A percentile compares a stretch with the other conserved stretches of the same genome.
Conservation (phyloP, 345 rosid species). For the Luvunga scandens region DNA sequence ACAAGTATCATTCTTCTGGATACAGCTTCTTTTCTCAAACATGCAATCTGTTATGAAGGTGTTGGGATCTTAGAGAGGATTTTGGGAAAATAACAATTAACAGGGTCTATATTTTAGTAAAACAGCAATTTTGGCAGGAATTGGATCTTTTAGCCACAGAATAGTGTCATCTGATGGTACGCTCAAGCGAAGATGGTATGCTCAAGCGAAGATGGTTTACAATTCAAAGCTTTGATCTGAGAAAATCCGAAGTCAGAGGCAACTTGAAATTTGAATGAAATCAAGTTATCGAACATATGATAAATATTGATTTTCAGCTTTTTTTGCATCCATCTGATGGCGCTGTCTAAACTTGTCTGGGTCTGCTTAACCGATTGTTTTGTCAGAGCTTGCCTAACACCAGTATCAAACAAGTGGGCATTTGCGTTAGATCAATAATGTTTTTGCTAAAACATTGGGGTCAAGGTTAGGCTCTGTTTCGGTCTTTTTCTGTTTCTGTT, state of each 20-base stretch:
- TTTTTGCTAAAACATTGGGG: neutral
- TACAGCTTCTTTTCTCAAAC: neutral
- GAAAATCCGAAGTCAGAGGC: neutral
- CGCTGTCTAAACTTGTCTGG: too few species aligned
- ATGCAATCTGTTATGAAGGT: neutral
- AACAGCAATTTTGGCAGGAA: neutral
- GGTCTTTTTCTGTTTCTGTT: too few species aligned
- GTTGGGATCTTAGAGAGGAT: neutral
- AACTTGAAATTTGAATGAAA: too few species aligned
- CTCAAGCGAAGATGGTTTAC: neutral
- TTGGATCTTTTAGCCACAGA: neutral
- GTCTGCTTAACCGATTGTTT: neutral
- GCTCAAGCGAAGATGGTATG: too few species aligned
- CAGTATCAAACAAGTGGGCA: neutral
- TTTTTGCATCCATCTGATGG: too few species aligned
- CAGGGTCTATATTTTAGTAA: neutral
- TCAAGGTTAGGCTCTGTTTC: neutral
- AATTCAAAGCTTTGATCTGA: neutral
- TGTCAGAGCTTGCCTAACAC: neutral
- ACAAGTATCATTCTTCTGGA: neutral
- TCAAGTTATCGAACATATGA: neutral
- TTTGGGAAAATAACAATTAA: too few species aligned
- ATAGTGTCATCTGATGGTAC: neutral
- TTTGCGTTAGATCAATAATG: neutral
- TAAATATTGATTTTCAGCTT: neutral